Conservation (phyloP, 345 rosid genomes). For the Rhizophora apiculata region DNA sequence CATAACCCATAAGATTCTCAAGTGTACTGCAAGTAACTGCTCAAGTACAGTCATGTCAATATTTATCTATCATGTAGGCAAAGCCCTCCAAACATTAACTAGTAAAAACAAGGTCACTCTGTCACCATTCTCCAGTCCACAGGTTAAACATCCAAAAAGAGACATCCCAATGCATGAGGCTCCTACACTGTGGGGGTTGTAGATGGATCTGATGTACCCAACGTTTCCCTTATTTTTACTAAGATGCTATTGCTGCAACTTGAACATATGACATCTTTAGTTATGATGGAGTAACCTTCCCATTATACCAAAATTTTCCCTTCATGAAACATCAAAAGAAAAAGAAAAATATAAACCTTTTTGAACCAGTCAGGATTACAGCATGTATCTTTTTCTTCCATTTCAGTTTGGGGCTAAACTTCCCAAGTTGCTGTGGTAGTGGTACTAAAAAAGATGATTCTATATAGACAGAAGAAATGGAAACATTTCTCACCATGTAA, state of each 20-base stretch:
- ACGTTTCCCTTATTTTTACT: no score
- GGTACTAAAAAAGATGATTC: background rate
- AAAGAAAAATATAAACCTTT: background rate
- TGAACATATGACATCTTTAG: no score
- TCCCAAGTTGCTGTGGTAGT: background rate
- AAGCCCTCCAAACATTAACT: background rate
- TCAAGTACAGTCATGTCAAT: no score
- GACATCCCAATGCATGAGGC: no score
- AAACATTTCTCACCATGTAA: slow-evolving; percentile 56
- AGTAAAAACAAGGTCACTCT: no score
- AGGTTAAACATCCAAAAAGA: no score
- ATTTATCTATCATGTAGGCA: background rate
- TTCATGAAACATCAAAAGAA: background rate
- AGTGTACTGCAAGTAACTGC: background rate
- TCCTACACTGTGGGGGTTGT: no score
- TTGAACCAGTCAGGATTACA: background rate
- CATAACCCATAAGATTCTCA: background rate
- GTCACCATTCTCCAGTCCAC: no score
- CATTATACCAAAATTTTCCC: no score
- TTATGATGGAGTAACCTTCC: no score
- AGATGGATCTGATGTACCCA: no score
- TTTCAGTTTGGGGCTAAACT: background rate
- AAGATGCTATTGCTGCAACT: no score
- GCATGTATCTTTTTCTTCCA: background rate
- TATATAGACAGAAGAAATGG: slow-evolving; percentile 1